These are phyloP conservation scores for Oropetium thomaeum DNA, from an alignment of 176 grass and related monocot species.

Conservation along the genomic window DNA sequence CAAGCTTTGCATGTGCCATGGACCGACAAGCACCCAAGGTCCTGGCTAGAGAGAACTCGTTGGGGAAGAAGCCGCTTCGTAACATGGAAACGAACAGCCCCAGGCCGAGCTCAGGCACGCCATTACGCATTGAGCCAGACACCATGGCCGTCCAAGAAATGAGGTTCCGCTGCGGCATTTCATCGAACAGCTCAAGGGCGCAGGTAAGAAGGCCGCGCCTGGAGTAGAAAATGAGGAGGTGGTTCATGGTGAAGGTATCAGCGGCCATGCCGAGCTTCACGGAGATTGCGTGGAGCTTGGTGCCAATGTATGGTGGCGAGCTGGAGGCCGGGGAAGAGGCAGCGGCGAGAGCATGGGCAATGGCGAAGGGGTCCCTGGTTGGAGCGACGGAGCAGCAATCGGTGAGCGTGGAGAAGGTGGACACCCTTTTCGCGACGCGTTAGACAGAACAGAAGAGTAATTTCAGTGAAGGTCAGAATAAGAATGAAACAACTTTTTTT, in stretches of 20 bases:
- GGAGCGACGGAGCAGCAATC: neutral
- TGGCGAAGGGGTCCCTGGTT: conserved; percentile 29
- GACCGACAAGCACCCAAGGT: conserved; percentile 22
- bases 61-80: conserved; percentile 35
- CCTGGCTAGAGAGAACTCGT: conserved; percentile 45
- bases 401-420: neutral
- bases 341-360: conserved; percentile 25
- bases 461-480: no score
- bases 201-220: neutral
- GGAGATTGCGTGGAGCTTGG: conserved; percentile 32
- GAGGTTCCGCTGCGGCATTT: conserved; percentile 47
- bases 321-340: neutral
- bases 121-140: conserved; percentile 17
- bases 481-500: no score
- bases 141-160: conserved; percentile 60
- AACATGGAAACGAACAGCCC: conserved; percentile 31
- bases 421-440: no score
- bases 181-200: conserved; percentile 38
- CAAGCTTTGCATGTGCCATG: neutral
- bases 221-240: conserved; percentile 39
- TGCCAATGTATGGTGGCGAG: neutral
- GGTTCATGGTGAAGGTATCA: conserved; percentile 52
- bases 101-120: conserved; percentile 15
- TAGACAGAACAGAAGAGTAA: no score
- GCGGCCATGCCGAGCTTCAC: conserved; percentile 42